Conservation (phyloP, 192 early-diverging fungal species). For the Podila clonocystis region DNA sequence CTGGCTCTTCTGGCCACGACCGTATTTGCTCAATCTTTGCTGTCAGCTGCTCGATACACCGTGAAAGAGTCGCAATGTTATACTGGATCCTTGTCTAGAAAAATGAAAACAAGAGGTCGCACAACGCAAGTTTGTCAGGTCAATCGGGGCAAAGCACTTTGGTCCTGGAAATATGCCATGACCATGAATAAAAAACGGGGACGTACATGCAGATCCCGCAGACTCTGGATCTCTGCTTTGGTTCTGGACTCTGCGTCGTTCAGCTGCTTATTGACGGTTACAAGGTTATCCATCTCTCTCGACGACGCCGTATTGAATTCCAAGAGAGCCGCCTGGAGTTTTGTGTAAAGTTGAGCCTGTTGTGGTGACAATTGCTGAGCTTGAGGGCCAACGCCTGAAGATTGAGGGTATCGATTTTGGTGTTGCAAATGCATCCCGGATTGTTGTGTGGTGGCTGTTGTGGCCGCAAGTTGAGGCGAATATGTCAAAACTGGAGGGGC, state of each 20-base stretch:
- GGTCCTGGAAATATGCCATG: not conserved
- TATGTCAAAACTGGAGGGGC: slow-evolving; percentile 49
- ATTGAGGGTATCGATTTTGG: slow-evolving; percentile 33
- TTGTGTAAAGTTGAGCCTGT: slow-evolving; percentile 71
- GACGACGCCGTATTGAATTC: slow-evolving; percentile 68
- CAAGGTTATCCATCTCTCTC: slow-evolving; percentile 70
- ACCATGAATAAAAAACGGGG: not conserved
- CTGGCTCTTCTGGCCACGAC: slow-evolving; percentile 66
- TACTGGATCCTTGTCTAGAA: slow-evolving; percentile 66
- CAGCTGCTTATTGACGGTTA: slow-evolving; percentile 74
- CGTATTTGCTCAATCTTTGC: slow-evolving; percentile 59
- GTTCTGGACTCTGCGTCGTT: slow-evolving; percentile 77
- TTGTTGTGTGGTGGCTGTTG: slow-evolving; percentile 44
- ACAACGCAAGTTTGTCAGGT: not conserved
- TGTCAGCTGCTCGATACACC: slow-evolving; percentile 68
- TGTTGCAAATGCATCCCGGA: slow-evolving; percentile 16
- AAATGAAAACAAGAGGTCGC: not conserved
- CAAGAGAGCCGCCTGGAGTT: slow-evolving; percentile 55
- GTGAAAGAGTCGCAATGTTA: slow-evolving; percentile 73
- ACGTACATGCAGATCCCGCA: slow-evolving; percentile 53
- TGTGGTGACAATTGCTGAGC: slow-evolving; percentile 47
- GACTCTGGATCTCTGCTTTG: slow-evolving; percentile 64
- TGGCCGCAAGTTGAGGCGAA: slow-evolving; percentile 14
- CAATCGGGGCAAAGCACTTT: not conserved
- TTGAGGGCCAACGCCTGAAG: slow-evolving; percentile 19